A percentile compares a stretch with the other conserved stretches of the same genome.
These are phyloP conservation scores for Didymella segeticola DNA, from an alignment of 2,329 filamentous ascomycete species.

Conservation along the genomic window DNA sequence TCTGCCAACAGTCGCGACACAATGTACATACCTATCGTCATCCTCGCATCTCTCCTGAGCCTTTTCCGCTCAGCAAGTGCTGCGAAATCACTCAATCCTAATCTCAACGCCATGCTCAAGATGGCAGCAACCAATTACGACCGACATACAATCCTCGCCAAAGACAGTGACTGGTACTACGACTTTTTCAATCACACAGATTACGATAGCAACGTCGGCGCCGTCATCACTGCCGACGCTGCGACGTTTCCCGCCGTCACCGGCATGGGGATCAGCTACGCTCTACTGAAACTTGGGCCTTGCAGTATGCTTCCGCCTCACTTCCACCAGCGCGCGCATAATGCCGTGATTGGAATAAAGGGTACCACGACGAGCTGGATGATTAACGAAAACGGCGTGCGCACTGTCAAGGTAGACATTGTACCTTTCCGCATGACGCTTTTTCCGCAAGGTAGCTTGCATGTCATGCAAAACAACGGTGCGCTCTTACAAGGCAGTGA, in stretches of 20 bases:
- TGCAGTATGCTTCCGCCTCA: slow-evolving; percentile 61
- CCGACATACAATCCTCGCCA: slow-evolving; percentile 50
- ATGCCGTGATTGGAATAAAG: slow-evolving; percentile 56
- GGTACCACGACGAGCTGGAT: slow-evolving; percentile 61
- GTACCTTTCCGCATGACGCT: slow-evolving; percentile 57
- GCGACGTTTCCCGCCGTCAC: slow-evolving; percentile 59
- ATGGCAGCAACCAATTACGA: slow-evolving; percentile 56
- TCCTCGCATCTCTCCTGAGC: slow-evolving; percentile 21
- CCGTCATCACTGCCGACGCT: slow-evolving; percentile 60
- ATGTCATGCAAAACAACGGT: slow-evolving; percentile 61
- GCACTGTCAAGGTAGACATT: slow-evolving; percentile 51
- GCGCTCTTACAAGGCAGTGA: too few species aligned
- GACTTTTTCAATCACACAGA: slow-evolving; percentile 55
- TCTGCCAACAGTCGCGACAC: not conserved
- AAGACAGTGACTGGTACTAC: slow-evolving; percentile 56
- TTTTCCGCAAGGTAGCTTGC: slow-evolving; percentile 57
- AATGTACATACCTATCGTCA: slow-evolving; percentile 6
- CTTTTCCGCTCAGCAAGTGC: slow-evolving; percentile 43
- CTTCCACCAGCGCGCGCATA: slow-evolving; percentile 58
- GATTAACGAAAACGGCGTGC: slow-evolving; percentile 60
- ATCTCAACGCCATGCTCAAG: slow-evolving; percentile 46
- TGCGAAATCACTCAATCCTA: slow-evolving; percentile 52
- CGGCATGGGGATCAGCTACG: slow-evolving; percentile 57
- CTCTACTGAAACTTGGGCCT: slow-evolving; percentile 56
- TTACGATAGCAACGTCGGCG: slow-evolving; percentile 56